Base-by-base conservation (phyloP, 2,329 filamentous ascomycete species). In the Penicillium freii region DNA sequence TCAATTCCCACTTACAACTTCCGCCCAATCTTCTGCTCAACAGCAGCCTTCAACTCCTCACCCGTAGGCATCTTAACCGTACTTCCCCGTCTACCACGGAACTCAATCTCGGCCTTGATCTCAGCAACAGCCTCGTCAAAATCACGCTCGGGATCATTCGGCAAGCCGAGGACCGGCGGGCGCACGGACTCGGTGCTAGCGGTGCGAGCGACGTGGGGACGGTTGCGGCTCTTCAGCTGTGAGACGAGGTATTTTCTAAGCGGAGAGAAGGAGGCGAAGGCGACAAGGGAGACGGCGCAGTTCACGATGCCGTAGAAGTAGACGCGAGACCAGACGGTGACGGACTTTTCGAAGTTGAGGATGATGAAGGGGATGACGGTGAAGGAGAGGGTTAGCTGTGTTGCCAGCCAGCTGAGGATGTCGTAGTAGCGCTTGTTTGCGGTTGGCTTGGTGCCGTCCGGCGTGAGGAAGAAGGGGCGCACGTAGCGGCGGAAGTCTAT, bases 381-480 rank as follows among this genome's bases (percentile, higher is more conserved):
- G 74, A 96, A 99, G 46, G 88, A 87, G 74, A 97, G 92, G 2
- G 86, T 84, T n/a, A 88, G 71, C 72, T 96, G 92, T 0, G 92
- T 96, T 13, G 84, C 80, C 27, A 96, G 51, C 75, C 84, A 90
- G 57, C 88, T 90, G 60, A 85, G 80, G 48, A 91, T 69, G 69
- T 99, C 94, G 77, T 99, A 99, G 77, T 91, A 93, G 60, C 81
- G 85, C 75, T 99, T 99, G 68, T 81, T 81, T 0, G 86, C 79
- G 0, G 86, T 86, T 1, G 89, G 85, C 52, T 82, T 82, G 61
- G 82, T 85, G 36, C 89, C 90, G 62, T 89, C 84, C 1, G 91
- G 84, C 52, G 92, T 87, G 47, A 97, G 79, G 81, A 99, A 97
- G 78, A 99, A 93, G 23, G 94, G 94, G 1, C 94, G 91, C 58